A percentile compares a stretch with the other conserved stretches of the same genome.
These are phyloP conservation scores for Amaranthus hypochondriacus DNA, from an alignment of 148 eudicot species.

Conservation along the genomic window DNA sequence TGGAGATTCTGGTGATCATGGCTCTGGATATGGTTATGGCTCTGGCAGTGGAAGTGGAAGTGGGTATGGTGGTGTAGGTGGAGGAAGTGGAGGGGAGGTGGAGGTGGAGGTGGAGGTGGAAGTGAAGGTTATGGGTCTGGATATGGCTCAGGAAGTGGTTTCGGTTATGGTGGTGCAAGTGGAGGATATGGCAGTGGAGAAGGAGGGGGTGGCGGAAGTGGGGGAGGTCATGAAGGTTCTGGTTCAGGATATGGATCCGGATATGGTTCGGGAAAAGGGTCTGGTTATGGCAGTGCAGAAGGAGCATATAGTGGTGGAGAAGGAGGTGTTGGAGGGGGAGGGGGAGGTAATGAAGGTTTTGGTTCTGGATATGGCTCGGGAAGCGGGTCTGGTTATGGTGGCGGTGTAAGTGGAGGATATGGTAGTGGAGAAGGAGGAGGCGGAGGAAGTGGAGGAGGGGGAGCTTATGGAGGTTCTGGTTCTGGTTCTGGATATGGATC, in stretches of 20 bases:
- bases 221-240: not conserved
- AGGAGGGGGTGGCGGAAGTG: not conserved
- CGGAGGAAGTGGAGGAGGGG: not conserved
- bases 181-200: constrained; percentile 2
- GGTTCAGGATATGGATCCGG: not conserved
- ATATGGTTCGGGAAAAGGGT: not conserved
- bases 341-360: not conserved
- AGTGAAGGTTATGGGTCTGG: too few relatives aligned
- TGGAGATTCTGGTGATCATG: not conserved
- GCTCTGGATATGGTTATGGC: not conserved
- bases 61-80: too few relatives aligned
- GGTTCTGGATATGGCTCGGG: too few relatives aligned
- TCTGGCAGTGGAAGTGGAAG: too few relatives aligned
- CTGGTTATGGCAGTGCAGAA: not conserved
- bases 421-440: not conserved
- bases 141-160: not conserved
- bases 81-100: too few relatives aligned
- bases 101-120: too few relatives aligned
- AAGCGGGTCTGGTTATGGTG: too few relatives aligned
- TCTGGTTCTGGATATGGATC: not conserved
- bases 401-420: too few relatives aligned
- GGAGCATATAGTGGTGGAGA: not conserved
- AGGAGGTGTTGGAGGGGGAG: not conserved
- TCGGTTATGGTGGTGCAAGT: not conserved
- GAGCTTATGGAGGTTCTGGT: not conserved